phyloP scores from a whole-genome alignment of 2,329 filamentous ascomycete genomes.

The Botrytis byssoidea region DNA sequence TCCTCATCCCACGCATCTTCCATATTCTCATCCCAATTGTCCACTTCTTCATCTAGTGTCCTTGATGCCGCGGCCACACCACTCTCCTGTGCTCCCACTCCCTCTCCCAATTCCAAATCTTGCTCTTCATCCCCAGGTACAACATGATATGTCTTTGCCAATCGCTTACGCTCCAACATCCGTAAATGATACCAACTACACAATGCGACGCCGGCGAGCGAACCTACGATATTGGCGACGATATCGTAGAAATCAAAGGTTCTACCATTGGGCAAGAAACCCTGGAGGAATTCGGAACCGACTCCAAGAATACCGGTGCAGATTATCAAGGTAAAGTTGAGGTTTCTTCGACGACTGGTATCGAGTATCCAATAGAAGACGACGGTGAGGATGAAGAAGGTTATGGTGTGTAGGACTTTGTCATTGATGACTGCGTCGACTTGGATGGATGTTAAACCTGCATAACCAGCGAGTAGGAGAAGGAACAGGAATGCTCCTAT shows the following conservation, averaged over 20 bases:
- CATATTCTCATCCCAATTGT: conserved; percentile 90
- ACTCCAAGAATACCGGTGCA: conserved; percentile 72
- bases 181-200: conserved; percentile 93
- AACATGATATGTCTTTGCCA: conserved; percentile 68
- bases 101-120: conserved; percentile 76
- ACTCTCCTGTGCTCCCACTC: conserved; percentile 57
- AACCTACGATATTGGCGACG: conserved; percentile 81
- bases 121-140: conserved; percentile 60
- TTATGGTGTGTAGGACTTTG: conserved; percentile 82
- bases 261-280: conserved; percentile 69
- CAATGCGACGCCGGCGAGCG: conserved; percentile 65
- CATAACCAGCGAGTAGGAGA: conserved; percentile 72
- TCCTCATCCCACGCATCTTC: conserved; percentile 62
- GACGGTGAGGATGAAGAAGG: conserved; percentile 85
- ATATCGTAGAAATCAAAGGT: conserved; percentile 80
- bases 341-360: conserved; percentile 77
- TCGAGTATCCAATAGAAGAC: conserved; percentile 97
- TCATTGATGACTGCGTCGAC: conserved; percentile 67
- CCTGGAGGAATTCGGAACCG: conserved; percentile 75
- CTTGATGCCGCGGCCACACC: conserved; percentile 51
- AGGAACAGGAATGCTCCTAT: conserved; percentile 68
- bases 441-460: conserved; percentile 69
- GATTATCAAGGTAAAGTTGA: conserved; percentile 78
- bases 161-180: conserved; percentile 85
- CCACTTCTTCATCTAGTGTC: conserved; percentile 75